Evolutionary conservation across 495 filamentous ascomycete genomes (phyloP).

Genomic region (Penicillium coprophilum): DNA sequence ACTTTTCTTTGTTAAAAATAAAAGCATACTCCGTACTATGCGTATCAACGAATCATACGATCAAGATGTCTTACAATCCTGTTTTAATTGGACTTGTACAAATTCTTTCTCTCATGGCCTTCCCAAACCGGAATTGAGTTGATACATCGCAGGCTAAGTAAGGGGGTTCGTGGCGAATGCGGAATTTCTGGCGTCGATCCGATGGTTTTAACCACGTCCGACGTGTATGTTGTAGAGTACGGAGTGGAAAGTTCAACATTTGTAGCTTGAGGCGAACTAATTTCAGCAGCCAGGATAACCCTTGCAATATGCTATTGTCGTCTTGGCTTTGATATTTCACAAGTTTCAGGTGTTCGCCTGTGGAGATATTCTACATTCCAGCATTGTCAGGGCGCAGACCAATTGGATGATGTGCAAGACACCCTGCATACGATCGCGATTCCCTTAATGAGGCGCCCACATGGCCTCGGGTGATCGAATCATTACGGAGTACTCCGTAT

Average conservation of each 20-base stretch:
- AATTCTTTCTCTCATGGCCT: conserved; percentile 7
- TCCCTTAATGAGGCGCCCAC: conserved; percentile 8
- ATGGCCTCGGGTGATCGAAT: conserved; percentile 12
- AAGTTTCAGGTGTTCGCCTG: background rate
- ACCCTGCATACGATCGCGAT: conserved; percentile 4
- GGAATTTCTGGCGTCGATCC: conserved; percentile 11
- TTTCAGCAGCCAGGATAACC: background rate
- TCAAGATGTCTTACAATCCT: background rate
- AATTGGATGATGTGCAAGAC: too few species aligned
- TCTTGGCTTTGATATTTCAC: background rate
- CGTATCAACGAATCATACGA: background rate
- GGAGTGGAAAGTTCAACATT: too few species aligned
- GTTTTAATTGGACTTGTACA: background rate
- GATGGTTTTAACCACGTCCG: background rate
- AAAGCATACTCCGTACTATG: too few species aligned
- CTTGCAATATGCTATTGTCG: background rate
- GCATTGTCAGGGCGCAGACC: conserved; percentile 8
- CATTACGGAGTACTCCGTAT: background rate
- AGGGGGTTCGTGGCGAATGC: conserved; percentile 11
- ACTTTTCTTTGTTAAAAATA: background rate
- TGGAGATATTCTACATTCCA: conserved; percentile 5
- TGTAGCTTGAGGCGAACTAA: background rate
- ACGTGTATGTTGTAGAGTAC: too few species aligned
- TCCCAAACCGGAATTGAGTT: background rate
- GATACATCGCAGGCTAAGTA: conserved; percentile 18